Evolutionary conservation across 306 rosid species (phyloP).

Genomic region (Albizia julibrissin): DNA sequence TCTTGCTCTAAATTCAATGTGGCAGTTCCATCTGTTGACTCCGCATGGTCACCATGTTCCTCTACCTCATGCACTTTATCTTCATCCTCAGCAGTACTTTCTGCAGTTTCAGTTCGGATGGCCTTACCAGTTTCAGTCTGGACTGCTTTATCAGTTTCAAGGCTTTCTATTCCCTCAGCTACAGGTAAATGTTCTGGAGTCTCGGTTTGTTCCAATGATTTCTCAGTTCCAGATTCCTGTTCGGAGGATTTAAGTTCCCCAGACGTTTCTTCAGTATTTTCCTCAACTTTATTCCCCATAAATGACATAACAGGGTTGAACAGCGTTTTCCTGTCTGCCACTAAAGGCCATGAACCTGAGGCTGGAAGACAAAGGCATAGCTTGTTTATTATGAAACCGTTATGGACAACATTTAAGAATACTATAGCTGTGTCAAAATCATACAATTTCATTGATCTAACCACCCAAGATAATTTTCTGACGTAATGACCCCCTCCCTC

Average conservation of each 20-base stretch:
- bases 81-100: conserved; percentile 33
- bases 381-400: conserved; percentile 28
- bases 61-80: conserved; percentile 31
- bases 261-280: conserved; percentile 38
- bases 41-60: conserved; percentile 31
- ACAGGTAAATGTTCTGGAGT: conserved; percentile 31
- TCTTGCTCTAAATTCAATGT: conserved; percentile 31
- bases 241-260: conserved; percentile 35
- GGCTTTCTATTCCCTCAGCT: conserved; percentile 36
- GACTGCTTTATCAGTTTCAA: conserved; percentile 12
- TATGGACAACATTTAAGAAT: neutral
- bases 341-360: conserved; percentile 59
- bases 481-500: neutral
- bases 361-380: conserved; percentile 42
- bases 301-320: conserved; percentile 68
- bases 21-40: conserved; percentile 33
- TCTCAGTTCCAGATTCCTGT: conserved; percentile 34
- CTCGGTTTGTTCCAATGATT: conserved; percentile 38
- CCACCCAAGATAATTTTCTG: conserved; percentile 1
- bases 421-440: neutral
- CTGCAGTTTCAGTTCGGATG: conserved; percentile 32
- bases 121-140: conserved; percentile 23
- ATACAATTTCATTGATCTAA: conserved; percentile 5
- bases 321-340: conserved; percentile 50
- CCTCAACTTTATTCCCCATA: conserved; percentile 57